phyloP scores from a whole-genome alignment of 148 eudicot genomes.

The Euryodendron excelsum region DNA sequence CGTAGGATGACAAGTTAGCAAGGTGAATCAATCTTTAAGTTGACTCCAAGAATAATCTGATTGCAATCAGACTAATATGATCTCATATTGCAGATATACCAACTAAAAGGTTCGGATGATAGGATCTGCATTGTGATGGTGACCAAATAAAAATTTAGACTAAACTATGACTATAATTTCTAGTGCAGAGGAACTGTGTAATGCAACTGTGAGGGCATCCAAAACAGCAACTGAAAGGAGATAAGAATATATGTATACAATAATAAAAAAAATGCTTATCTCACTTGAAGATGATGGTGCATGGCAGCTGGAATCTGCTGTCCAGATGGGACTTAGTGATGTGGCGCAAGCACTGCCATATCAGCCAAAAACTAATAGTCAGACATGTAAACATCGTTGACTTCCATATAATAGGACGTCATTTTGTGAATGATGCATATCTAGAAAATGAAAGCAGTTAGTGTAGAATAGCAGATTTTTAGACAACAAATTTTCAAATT shows the following conservation, averaged over 20 bases:
- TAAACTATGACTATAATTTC: neutral
- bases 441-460: neutral
- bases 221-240: too few relatives aligned
- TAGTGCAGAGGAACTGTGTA: neutral
- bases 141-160: neutral
- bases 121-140: too few relatives aligned
- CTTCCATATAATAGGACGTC: neutral
- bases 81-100: neutral
- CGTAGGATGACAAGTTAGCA: neutral
- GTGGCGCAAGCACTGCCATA: slow-evolving; percentile 2
- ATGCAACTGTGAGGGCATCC: neutral
- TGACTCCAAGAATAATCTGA: slow-evolving; percentile 1
- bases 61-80: neutral
- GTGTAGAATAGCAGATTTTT: neutral
- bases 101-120: too few relatives aligned
- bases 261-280: neutral
- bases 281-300: neutral
- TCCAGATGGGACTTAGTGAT: neutral
- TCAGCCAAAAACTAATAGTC: neutral
- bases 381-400: neutral
- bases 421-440: neutral
- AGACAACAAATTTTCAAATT: neutral
- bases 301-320: slow-evolving; percentile 17
- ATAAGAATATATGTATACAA: too few relatives aligned
- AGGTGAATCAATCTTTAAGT: neutral